Evolutionary conservation across 2,329 filamentous ascomycete species (phyloP).

Genomic region (Neopestalotiopsis rosae): DNA sequence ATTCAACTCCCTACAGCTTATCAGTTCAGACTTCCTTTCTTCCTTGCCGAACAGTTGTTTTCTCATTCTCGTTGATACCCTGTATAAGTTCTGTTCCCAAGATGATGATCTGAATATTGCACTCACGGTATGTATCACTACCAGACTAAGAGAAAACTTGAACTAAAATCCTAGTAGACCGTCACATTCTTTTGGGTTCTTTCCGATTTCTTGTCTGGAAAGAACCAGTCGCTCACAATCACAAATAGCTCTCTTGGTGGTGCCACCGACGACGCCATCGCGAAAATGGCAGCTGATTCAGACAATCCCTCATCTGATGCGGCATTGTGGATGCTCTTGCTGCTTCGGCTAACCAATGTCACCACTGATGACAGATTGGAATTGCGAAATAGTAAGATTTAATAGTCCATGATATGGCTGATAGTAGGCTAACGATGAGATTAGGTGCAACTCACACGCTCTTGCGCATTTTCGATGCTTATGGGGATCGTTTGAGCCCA

Average conservation of each 20-base stretch:
- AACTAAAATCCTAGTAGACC: constrained; percentile 56
- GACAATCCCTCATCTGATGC: constrained; percentile 68
- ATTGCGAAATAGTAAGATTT: constrained; percentile 70
- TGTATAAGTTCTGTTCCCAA: constrained; percentile 89
- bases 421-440: constrained; percentile 31
- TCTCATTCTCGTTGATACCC: constrained; percentile 80
- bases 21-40: constrained; percentile 91
- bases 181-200: constrained; percentile 97
- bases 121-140: constrained; percentile 68
- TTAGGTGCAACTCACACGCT: constrained; percentile 84
- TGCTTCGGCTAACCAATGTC: constrained; percentile 73
- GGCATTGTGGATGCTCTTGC: constrained; percentile 78
- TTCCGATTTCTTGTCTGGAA: constrained; percentile 80
- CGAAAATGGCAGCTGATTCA: constrained; percentile 62
- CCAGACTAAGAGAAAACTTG: background rate
- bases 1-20: constrained; percentile 87
- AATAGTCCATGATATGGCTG: constrained; percentile 23
- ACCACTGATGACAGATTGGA: constrained; percentile 76
- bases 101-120: constrained; percentile 94
- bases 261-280: constrained; percentile 61
- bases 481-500: constrained; percentile 78
- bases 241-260: constrained; percentile 61
- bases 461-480: constrained; percentile 89
- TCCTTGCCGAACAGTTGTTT: constrained; percentile 75
- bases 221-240: constrained; percentile 62